Evolutionary conservation across 2,329 filamentous ascomycete species (phyloP).

Genomic region (Exophiala spinifera): DNA sequence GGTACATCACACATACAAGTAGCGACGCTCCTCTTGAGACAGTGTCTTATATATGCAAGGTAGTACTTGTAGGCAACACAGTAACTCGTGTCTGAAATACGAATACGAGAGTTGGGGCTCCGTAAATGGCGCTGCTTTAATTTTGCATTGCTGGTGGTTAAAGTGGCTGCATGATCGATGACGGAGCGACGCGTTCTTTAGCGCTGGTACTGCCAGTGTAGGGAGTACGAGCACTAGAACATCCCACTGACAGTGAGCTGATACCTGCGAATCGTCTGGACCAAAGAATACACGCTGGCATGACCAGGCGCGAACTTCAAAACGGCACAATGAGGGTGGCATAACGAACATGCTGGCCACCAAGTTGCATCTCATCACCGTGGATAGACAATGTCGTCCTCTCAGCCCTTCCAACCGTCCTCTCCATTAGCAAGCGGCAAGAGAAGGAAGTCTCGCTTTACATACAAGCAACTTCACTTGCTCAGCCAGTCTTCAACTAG

Average conservation of each 20-base stretch:
- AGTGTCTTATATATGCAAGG: too few relatives aligned
- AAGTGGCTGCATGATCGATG: slow-evolving; percentile 2
- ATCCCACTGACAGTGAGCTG: background rate
- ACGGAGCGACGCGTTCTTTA: slow-evolving; percentile 2
- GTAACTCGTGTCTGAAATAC: too few relatives aligned
- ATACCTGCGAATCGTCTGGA: background rate
- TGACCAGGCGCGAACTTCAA: background rate
- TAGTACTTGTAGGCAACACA: too few relatives aligned
- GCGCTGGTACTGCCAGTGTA: background rate
- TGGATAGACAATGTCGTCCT: slow-evolving; percentile 43
- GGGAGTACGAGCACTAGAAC: too few relatives aligned
- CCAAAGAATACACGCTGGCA: too few relatives aligned
- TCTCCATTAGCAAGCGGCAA: slow-evolving; percentile 38
- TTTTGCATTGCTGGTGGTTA: background rate
- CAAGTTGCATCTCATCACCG: background rate
- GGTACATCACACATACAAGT: too few relatives aligned
- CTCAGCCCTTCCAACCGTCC: slow-evolving; percentile 46
- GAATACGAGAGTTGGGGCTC: too few relatives aligned
- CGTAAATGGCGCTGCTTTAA: too few relatives aligned
- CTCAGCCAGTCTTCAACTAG: slow-evolving; percentile 67
- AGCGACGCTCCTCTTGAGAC: too few relatives aligned
- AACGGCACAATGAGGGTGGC: background rate
- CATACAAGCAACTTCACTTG: slow-evolving; percentile 75
- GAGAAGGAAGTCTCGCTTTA: slow-evolving; percentile 65
- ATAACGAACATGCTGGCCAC: too few relatives aligned